Evolutionary conservation across 495 filamentous ascomycete genomes (phyloP).

Genomic region (Penicillium malachiteum): DNA sequence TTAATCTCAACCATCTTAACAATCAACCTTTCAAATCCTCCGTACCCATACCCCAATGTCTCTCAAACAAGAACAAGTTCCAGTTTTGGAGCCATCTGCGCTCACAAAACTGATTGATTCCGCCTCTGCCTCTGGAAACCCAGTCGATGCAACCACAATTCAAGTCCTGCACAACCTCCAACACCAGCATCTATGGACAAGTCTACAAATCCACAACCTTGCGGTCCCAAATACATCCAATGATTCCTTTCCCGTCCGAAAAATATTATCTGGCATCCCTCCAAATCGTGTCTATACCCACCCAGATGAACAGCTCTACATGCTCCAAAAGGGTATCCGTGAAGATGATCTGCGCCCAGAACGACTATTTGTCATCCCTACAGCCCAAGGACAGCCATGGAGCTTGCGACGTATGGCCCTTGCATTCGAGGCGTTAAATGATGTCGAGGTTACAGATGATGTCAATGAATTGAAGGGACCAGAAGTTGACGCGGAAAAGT

Average conservation of each 20-base stretch:
- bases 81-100: slow-evolving; percentile 26
- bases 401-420: slow-evolving; percentile 69
- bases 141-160: slow-evolving; percentile 54
- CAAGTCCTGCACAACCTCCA: slow-evolving; percentile 78
- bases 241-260: slow-evolving; percentile 33
- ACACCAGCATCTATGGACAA: slow-evolving; percentile 85
- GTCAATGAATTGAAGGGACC: slow-evolving; percentile 24
- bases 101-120: slow-evolving; percentile 36
- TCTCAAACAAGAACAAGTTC: slow-evolving; percentile 6
- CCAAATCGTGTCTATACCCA: slow-evolving; percentile 85
- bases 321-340: slow-evolving; percentile 57
- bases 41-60: slow-evolving; percentile 13
- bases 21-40: background rate
- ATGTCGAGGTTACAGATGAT: slow-evolving; percentile 11
- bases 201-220: slow-evolving; percentile 58
- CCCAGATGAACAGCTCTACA: slow-evolving; percentile 84
- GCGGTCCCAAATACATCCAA: background rate
- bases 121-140: slow-evolving; percentile 21
- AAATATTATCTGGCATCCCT: slow-evolving; percentile 83
- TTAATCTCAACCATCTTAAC: background rate
- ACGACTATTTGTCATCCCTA: slow-evolving; percentile 85
- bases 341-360: slow-evolving; percentile 55
- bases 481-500: slow-evolving; percentile 23
- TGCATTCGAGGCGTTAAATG: slow-evolving; percentile 73
- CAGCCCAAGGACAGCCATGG: slow-evolving; percentile 79